These are phyloP conservation scores for Fusarium euwallaceae DNA, from an alignment of 2,329 filamentous ascomycete genomes.

Conservation along the genomic window DNA sequence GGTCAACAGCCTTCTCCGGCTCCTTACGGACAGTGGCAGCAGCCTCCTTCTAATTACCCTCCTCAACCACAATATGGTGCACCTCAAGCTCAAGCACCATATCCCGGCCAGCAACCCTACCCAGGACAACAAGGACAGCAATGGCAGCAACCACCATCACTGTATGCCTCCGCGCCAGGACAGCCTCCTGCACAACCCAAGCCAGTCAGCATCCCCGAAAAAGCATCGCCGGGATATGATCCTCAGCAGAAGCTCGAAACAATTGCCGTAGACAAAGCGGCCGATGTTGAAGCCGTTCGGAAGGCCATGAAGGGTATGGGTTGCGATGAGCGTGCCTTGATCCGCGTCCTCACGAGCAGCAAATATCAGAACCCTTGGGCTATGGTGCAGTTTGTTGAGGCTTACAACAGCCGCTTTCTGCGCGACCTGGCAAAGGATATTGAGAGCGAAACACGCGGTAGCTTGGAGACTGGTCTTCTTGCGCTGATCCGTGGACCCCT, in stretches of 20 bases:
- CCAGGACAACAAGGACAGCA: background rate
- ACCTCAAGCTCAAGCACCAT: constrained; percentile 21
- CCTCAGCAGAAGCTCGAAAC: constrained; percentile 41
- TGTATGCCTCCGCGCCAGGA: background rate
- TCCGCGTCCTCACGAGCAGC: constrained; percentile 46
- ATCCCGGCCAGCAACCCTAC: constrained; percentile 10
- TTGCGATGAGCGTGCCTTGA: constrained; percentile 50
- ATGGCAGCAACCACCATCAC: constrained; percentile 17
- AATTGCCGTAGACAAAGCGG: constrained; percentile 47
- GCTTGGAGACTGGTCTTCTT: constrained; percentile 48
- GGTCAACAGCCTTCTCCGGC: constrained; percentile 24
- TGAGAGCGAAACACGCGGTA: constrained; percentile 50
- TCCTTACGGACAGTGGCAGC: constrained; percentile 28
- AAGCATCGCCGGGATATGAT: constrained; percentile 50
- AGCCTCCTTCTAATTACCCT: constrained; percentile 15
- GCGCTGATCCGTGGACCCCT: constrained; percentile 50
- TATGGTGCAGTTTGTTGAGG: constrained; percentile 49
- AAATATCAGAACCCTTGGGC: constrained; percentile 52
- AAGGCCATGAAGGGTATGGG: constrained; percentile 55
- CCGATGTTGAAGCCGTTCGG: constrained; percentile 48
- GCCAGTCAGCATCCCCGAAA: constrained; percentile 35
- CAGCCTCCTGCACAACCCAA: constrained; percentile 17
- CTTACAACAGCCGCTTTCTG: constrained; percentile 52
- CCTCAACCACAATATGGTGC: constrained; percentile 26
- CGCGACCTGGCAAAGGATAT: constrained; percentile 52